Conservation (phyloP, 495 filamentous ascomycete species). For the Aspergillus indologenus region DNA sequence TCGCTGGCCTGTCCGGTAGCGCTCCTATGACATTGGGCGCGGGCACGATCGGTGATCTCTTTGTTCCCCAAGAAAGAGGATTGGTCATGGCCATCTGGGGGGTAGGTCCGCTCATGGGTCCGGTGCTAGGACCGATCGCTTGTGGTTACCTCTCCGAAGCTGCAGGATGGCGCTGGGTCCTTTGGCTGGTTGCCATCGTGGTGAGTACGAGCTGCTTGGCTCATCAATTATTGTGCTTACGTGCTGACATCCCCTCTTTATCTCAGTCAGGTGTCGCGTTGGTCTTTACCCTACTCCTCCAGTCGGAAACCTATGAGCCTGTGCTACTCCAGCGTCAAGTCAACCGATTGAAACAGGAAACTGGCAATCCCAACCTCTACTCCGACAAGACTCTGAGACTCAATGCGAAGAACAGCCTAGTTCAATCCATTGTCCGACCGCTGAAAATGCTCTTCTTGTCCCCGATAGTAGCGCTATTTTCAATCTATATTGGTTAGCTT, state of each 20-base stretch:
- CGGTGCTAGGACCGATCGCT: conserved; percentile 46
- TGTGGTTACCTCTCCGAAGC: conserved; percentile 51
- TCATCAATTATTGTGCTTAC: too few species aligned
- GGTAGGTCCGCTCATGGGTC: conserved; percentile 56
- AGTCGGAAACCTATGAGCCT: conserved; percentile 44
- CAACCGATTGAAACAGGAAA: conserved; percentile 49
- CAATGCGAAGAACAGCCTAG: conserved; percentile 35
- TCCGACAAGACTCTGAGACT: conserved; percentile 45
- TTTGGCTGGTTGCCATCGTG: conserved; percentile 58
- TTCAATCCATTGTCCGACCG: conserved; percentile 46
- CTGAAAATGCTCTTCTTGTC: conserved; percentile 47
- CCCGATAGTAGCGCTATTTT: conserved; percentile 53
- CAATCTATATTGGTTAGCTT: conserved; percentile 42
- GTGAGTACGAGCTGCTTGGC: conserved; percentile 11
- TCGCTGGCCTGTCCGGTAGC: neutral
- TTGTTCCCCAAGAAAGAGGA: conserved; percentile 26
- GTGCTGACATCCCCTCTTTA: neutral
- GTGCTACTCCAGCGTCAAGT: conserved; percentile 54
- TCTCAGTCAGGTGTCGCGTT: neutral
- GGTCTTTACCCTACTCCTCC: conserved; percentile 19
- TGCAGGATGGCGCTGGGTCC: conserved; percentile 33
- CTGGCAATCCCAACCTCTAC: conserved; percentile 43
- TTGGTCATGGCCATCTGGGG: conserved; percentile 52
- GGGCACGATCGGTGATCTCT: conserved; percentile 33
- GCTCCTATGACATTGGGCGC: neutral